Base-by-base conservation (phyloP, 2,329 filamentous ascomycete genomes). In the Ceratocystiopsis sp. region DNA sequence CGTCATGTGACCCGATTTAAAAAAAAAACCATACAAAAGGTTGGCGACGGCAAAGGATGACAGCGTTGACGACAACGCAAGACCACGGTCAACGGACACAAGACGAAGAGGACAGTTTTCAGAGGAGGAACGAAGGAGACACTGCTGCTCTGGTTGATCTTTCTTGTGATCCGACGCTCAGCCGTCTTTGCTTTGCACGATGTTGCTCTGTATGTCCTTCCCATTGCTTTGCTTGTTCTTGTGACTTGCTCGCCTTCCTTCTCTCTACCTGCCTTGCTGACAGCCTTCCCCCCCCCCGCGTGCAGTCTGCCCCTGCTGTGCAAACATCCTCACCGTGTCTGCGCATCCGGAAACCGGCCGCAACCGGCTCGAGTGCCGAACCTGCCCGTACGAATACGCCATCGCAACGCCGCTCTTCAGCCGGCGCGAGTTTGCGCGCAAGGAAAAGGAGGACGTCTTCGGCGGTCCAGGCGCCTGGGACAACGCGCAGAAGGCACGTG, bases 341-440 rank as follows among this genome's bases (percentile, higher is more conserved):
- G 58, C 66, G 41, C 69, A 68, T 50, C 49, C 50, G 1, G 67
- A 65, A 49, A 66, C 63, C 41, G 67, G 69, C 46, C 65, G 63
- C 54, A 95, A 95, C 67, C 80, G 86, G 45, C 85, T 96, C 61
- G 85, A 93, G 63, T 98, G 91, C 66, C 83, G 85, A 46, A 93
- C 86, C 45, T 98, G 91, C 54, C 89, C 91, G 4, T 98, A 93
- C 66, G 79, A 93, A 59, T 86, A 85, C 61, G 67, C 81, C 45
- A 79, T 96, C 55, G 78, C 79, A 51, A 73, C 79, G 54, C 75
- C 78, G 47, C 82, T 85, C 62, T 94, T 77, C 63, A 78, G 71
- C 54, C 86, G 93, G 55, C 81, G 84, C 53, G 80, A 81, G 51
- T 86, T 91, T 69, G 79, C 81, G 63, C 76, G 81, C 58, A 89